Evolutionary conservation across 768 basidiomycete genomes (phyloP), one percentile per base, ranked within the genome.

Genomic region (Leucocoprinus leucothites): DNA sequence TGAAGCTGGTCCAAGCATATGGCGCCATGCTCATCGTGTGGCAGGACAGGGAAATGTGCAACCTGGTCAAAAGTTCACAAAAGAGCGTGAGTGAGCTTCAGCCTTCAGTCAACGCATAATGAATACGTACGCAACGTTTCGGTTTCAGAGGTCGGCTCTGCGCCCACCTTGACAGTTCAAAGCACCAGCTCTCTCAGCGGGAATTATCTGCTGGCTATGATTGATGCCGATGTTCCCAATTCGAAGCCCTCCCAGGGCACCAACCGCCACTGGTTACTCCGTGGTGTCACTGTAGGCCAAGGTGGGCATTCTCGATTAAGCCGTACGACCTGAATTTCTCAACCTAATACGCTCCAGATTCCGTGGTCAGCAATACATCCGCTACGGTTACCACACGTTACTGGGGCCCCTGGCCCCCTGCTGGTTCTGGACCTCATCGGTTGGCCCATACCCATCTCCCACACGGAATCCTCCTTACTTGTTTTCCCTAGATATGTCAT

Each of bases 221-320:
- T 84, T 26, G 91, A 94, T 62, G 87, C 88, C 11, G 84, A 82
- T 56, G 64, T 79, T 21, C 85, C 86, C 35, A 89, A 89, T 36
- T 71, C 79, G 46, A 76, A 86, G 59, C 71, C 82, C 51, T 67
- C 76, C 35, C 69, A 72, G 8, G 85, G 82, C 18, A 82, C 85
- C 60, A 89, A 82, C 48, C 80, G 87, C 51, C 91, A 92, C 72
- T 93, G 89, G 90, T 81, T 93, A 46, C 81, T 85, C 57, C 90
- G 91, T 66, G 74, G 78, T 21, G 88, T 81, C 16, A 74, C 73
- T 3, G 56, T 87, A 38, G 61, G 41, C 31, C 48, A 48, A 49
- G 31, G 54, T 56, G 19, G 42, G 54, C 18, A 65, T 21, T 71
- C 83, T 82, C 59, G 8, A 36, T 24, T 54, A 31, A 28, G 16